phyloP scores from a whole-genome alignment of 371 early-diverging fungal genomes.

The Umbelopsis sp. region DNA sequence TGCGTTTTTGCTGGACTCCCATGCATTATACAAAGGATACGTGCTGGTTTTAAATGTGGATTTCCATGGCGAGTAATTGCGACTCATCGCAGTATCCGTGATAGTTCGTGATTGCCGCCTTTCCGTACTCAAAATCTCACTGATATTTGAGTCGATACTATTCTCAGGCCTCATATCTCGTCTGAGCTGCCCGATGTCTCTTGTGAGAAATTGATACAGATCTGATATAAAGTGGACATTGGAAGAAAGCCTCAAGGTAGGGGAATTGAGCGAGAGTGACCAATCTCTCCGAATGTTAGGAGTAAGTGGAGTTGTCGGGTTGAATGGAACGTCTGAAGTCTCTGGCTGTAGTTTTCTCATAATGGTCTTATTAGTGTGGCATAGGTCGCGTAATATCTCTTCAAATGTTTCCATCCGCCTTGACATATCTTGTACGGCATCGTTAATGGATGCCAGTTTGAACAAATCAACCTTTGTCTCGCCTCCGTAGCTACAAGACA shows the following conservation, averaged over 20 bases:
- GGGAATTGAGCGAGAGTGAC: neutral
- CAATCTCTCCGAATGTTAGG: neutral
- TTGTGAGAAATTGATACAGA: neutral
- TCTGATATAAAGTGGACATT: neutral
- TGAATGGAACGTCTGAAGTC: neutral
- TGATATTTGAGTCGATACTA: neutral
- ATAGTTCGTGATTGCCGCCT: neutral
- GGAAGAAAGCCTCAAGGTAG: neutral
- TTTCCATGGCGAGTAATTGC: slow-evolving; percentile 16
- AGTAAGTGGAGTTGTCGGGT: neutral
- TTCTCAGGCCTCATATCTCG: neutral
- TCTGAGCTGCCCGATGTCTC: neutral
- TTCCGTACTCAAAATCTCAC: neutral
- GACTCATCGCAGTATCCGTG: neutral
- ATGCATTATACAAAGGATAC: slow-evolving; percentile 17
- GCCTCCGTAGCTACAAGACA: neutral
- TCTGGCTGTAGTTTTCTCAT: neutral
- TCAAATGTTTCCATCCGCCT: neutral
- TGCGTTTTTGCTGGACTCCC: slow-evolving; percentile 16
- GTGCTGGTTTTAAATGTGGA: slow-evolving; percentile 13
- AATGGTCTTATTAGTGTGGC: neutral
- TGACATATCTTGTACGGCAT: neutral
- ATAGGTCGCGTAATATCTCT: neutral
- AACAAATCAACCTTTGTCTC: slow-evolving; percentile 12
- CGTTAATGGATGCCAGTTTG: neutral